Evolutionary conservation across 192 early-diverging fungal genomes (phyloP), one percentile per base, ranked within the genome.

Genomic region (Neocallimastix lanati): DNA sequence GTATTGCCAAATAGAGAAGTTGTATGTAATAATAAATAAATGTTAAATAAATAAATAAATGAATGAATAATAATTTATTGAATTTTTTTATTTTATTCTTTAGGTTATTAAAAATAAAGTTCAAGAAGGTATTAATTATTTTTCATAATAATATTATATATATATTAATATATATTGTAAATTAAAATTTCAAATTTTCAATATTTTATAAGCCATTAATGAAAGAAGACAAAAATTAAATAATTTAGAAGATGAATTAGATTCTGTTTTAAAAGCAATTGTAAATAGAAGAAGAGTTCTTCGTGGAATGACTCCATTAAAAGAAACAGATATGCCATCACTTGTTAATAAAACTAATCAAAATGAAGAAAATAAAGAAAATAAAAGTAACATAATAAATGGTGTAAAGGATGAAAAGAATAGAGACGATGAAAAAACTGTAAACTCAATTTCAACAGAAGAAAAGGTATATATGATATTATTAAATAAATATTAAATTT

Each of bases 1-100:
- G 91, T 89, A 30, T 81, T 96, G 28, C 93, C 93, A 13, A 86
- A 87, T 76, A 85, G 85, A 14, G 92, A 94, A 67, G 93, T 91
- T 81, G 92, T 92, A 85, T 82, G 85, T 83, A 29, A n/a, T n/a
- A n/a, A n/a, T n/a, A n/a, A n/a, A n/a, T n/a, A n/a, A n/a, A n/a
- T n/a, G n/a, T n/a, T n/a, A n/a, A n/a, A n/a, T n/a, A n/a, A n/a
- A n/a, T n/a, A n/a, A n/a, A n/a, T n/a, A n/a, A n/a, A n/a, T n/a
- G n/a, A n/a, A n/a, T n/a, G n/a, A n/a, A n/a, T n/a, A n/a, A n/a
- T n/a, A n/a, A n/a, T n/a, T n/a, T n/a, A n/a, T n/a, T n/a, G n/a
- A n/a, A n/a, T n/a, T n/a, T n/a, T n/a, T n/a, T n/a, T n/a, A n/a
- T n/a, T n/a, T n/a, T n/a, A n/a, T n/a, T n/a, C n/a, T n/a, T n/a